Conservation (phyloP, 148 eudicot genomes). For the Nepenthes gracilis region DNA sequence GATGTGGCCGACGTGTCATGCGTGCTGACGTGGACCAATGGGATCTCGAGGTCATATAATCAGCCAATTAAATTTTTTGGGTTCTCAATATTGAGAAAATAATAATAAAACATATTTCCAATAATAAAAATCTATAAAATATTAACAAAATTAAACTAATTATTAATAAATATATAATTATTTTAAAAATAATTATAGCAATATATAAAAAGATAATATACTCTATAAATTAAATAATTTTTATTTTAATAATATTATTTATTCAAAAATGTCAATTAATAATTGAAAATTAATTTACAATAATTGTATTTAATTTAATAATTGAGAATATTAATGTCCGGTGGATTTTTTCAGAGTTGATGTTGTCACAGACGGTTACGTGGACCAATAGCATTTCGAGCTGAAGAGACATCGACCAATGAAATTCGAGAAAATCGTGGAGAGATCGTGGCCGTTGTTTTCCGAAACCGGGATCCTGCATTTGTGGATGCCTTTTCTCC, state of each 20-base stretch:
- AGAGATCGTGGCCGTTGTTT: background rate
- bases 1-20: conserved; percentile 24
- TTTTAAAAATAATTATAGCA: too few species aligned
- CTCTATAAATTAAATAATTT: too few species aligned
- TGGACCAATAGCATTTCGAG: conserved; percentile 24
- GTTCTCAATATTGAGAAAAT: background rate
- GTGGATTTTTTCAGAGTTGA: background rate
- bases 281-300: too few species aligned
- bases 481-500: background rate
- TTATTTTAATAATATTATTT: too few species aligned
- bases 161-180: too few species aligned
- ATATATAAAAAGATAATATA: too few species aligned
- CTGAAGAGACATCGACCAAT: background rate
- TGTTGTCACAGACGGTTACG: conserved; percentile 25
- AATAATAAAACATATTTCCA: too few species aligned
- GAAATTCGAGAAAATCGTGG: background rate
- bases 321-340: too few species aligned
- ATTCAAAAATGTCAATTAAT: too few species aligned
- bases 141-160: too few species aligned
- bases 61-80: conserved; percentile 15
- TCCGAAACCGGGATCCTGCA: background rate
- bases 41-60: background rate
- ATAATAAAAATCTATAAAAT: too few species aligned
- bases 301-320: too few species aligned
- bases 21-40: conserved; percentile 48